phyloP scores from a whole-genome alignment of 1,284 basidiomycete species.

The Exobasidium cylindrosporum region DNA sequence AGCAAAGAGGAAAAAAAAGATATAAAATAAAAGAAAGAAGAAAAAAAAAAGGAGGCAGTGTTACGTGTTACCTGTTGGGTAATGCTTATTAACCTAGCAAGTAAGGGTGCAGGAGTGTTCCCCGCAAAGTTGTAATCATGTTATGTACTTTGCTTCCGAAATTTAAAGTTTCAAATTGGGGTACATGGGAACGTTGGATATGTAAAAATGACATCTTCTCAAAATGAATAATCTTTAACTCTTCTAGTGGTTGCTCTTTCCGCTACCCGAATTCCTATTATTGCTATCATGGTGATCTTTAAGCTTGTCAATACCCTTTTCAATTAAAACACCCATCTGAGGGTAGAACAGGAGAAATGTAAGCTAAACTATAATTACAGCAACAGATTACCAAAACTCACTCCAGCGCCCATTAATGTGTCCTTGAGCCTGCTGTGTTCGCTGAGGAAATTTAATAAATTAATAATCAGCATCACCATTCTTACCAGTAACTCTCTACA shows the following conservation, averaged over 20 bases:
- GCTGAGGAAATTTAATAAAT: not conserved
- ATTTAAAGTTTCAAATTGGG: not conserved
- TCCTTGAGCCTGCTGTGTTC: constrained; percentile 1
- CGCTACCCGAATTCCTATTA: not conserved
- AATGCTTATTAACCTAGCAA: no score
- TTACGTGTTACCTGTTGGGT: no score
- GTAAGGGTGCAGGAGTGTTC: no score
- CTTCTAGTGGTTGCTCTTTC: not conserved
- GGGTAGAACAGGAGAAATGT: not conserved
- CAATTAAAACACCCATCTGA: not conserved
- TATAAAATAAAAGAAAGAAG: no score
- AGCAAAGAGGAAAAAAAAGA: no score
- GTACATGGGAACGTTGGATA: not conserved
- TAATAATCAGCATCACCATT: no score
- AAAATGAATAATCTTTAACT: not conserved
- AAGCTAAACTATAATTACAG: no score
- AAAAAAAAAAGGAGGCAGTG: no score
- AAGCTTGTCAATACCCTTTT: constrained; percentile 10
- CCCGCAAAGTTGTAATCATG: no score
- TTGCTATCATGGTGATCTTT: constrained; percentile 1
- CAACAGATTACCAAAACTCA: not conserved
- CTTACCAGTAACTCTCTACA: not conserved
- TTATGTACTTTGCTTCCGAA: no score
- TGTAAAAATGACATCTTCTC: not conserved
- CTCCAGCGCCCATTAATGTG: not conserved